Evolutionary conservation across 2,329 filamentous ascomycete genomes (phyloP), one percentile per base, ranked within the genome.

Genomic region (Alternaria longipes): DNA sequence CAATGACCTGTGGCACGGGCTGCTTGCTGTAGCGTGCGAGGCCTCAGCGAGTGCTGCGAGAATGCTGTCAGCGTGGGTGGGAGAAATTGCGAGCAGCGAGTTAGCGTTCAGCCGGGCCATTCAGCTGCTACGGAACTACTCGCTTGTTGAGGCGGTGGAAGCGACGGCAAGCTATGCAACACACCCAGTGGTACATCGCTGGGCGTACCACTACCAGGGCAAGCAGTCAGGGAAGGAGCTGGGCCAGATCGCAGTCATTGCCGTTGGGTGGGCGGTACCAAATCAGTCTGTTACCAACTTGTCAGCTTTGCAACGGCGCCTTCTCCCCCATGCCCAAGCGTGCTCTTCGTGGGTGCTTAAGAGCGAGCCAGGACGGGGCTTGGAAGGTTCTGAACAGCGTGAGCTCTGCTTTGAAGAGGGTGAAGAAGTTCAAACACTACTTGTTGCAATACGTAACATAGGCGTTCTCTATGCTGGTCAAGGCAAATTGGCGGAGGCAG

Each of bases 1-100:
- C 32, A 67, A 64, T 36, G 68, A 74, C 32, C 18, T 77, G 9
- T 75, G 69, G 71, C 63, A 71, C 50, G 62, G 70, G 52, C 57
- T 77, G 30, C 55, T 74, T 22, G 58, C 67, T 30, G 49, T 34
- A 49, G 57, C 62, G 38, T 60, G 45, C n/a, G n/a, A 42, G 46
- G 24, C 8, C 3, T 64, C 44, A 36, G 22, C 42, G 11, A 50
- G 32, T 50, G 56, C 58, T 32, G 22, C 24, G n/a, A 47, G 22
- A 8, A 56, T 60, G 50, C 50, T 69, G 24, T 62, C 14, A 68
- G 66, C 8, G 53, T 69, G 60, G 65, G 40, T 70, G 16, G 54
- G 60, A 7, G 36, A 58, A 4, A 54, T 66, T 47, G 59, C 61
- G 12, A 63, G 45, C 14, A 65, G 59, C 24, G 54, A 68, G 54